These are phyloP conservation scores for Ophiostoma sp. DNA, from an alignment of 2,329 filamentous ascomycete species.

Conservation along the genomic window DNA sequence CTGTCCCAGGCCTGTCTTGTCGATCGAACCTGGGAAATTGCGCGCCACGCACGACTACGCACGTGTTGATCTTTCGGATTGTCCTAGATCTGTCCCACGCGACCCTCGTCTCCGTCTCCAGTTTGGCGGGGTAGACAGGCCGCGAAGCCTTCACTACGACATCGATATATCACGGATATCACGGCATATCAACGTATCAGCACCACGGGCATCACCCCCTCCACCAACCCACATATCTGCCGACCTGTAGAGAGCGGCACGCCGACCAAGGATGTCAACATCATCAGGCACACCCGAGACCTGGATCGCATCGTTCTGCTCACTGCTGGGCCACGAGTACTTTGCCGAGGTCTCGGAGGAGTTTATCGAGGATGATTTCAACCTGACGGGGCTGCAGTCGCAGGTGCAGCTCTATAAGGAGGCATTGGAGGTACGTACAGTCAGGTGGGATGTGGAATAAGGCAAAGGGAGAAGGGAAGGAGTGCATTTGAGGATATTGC, in stretches of 20 bases:
- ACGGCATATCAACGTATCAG: neutral
- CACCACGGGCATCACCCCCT: neutral
- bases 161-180: neutral
- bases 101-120: neutral
- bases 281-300: constrained; percentile 72
- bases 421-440: constrained; percentile 71
- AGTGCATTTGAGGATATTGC: neutral
- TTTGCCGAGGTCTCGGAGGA: constrained; percentile 98
- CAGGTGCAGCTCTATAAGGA: constrained; percentile 99
- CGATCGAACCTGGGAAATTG: neutral
- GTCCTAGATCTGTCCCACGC: neutral
- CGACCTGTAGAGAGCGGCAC: neutral
- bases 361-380: constrained; percentile 99
- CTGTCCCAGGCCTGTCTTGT: neutral
- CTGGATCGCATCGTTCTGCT: constrained; percentile 98
- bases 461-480: neutral
- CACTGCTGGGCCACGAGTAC: constrained; percentile 93
- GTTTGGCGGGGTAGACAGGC: neutral
- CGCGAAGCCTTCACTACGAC: neutral
- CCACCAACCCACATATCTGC: neutral
- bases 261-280: constrained; percentile 53
- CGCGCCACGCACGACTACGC: neutral
- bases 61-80: neutral
- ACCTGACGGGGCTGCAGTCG: constrained; percentile 89
- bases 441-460: neutral